Evolutionary conservation across 2,329 filamentous ascomycete species (phyloP), one percentile per base, ranked within the genome.

Genomic region (Colletotrichum chrysophilum): DNA sequence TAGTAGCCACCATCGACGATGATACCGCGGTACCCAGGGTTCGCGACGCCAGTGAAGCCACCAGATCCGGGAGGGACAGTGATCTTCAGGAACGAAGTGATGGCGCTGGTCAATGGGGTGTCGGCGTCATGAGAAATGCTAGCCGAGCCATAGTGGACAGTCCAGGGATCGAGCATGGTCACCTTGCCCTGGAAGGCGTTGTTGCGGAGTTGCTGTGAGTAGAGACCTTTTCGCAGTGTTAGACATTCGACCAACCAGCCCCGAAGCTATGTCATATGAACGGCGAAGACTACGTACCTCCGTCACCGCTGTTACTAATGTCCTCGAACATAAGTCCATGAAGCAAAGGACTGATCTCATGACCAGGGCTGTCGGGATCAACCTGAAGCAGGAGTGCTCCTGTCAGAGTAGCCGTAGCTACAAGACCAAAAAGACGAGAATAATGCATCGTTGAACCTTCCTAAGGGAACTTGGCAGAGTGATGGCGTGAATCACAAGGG

Each of bases 401-500:
- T 2, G 43, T 7, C 0, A 52, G 43, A 0, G n/a, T 52, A 52
- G 43, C 43, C 2, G n/a, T 13, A 13, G 43, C 43, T 2, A 52
- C n/a, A 7, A 52, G n/a, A 52, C 43, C n/a, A 52, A 52, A 2
- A 24, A 52, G 43, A 3, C 43, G n/a, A 52, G n/a, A 13, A 52
- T 13, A 21, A 52, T 13, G n/a, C 43, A 52, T 52, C 10, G n/a
- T 24, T 52, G n/a, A 52, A 21, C 0, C 5, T 52, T 21, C 6
- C 10, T 12, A n/a, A 12, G 38, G 5, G 18, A 2, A 4, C 18
- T 12, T 48, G 38, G 6, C n/a, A 13, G 38, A 48, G 9, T 48
- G 18, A 0, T 14, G 6, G 1, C 10, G 43, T 36, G 3, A 6
- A 14, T 36, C 13, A 36, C 1, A 7, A 14, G 0, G 3, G 34